Conservation (phyloP, 2,329 filamentous ascomycete species). For the Tolypocladium pustulatum region DNA sequence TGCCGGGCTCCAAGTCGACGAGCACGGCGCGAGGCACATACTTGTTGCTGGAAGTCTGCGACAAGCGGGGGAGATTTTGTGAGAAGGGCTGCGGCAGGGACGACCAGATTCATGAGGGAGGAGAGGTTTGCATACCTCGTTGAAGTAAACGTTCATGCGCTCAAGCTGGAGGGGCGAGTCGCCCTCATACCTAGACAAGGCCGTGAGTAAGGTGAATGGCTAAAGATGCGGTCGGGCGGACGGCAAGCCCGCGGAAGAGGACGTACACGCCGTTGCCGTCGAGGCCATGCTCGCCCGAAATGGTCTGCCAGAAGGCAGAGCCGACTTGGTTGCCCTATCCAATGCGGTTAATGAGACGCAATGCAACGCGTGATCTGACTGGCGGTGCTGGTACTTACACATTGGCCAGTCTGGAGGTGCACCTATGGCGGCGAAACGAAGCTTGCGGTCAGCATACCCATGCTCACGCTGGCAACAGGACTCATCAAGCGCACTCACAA, state of each 20-base stretch:
- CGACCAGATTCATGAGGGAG: neutral
- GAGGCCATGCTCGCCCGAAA: constrained; percentile 88
- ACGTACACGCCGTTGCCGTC: constrained; percentile 83
- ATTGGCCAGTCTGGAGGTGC: constrained; percentile 99
- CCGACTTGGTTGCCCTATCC: constrained; percentile 98
- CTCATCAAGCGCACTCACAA: neutral
- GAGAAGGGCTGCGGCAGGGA: constrained; percentile 10
- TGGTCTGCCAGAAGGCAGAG: constrained; percentile 97
- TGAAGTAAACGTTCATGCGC: constrained; percentile 99
- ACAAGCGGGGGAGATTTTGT: no score
- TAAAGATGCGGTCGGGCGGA: neutral
- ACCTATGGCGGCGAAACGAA: constrained; percentile 58
- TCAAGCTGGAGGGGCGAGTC: constrained; percentile 98
- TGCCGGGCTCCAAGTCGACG: constrained; percentile 98
- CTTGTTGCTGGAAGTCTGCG: constrained; percentile 88
- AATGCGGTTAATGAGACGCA: constrained; percentile 21
- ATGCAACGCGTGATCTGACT: neutral
- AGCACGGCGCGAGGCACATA: constrained; percentile 98
- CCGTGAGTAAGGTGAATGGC: neutral
- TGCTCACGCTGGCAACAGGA: neutral
- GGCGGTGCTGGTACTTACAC: constrained; percentile 48
- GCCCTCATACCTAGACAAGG: constrained; percentile 54
- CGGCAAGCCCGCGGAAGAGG: neutral
- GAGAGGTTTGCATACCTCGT: constrained; percentile 40
- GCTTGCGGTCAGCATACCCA: constrained; percentile 38